Evolutionary conservation across 2,329 filamentous ascomycete genomes (phyloP).

Genomic region (Mycocentrospora acerina): DNA sequence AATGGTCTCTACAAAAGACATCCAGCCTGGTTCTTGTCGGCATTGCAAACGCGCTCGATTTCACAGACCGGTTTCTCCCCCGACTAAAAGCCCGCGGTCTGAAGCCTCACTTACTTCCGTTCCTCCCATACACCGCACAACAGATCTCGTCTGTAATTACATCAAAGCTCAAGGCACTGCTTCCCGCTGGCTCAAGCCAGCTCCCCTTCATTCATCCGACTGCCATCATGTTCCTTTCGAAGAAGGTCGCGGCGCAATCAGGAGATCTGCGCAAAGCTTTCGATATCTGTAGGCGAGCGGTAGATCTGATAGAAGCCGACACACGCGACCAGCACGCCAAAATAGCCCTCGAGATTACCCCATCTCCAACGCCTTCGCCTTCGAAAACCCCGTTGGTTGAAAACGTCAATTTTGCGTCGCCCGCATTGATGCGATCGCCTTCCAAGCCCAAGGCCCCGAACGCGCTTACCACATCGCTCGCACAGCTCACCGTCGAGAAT

Average conservation of each 20-base stretch:
- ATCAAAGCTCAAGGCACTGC: constrained; percentile 73
- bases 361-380: constrained; percentile 58
- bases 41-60: constrained; percentile 92
- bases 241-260: constrained; percentile 91
- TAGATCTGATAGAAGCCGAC: constrained; percentile 87
- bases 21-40: constrained; percentile 84
- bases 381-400: constrained; percentile 78
- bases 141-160: constrained; percentile 90
- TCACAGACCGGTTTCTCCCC: constrained; percentile 93
- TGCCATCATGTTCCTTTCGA: constrained; percentile 89
- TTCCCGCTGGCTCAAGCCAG: constrained; percentile 61
- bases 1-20: constrained; percentile 83
- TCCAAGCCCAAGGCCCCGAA: constrained; percentile 38
- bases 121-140: constrained; percentile 84
- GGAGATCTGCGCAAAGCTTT: constrained; percentile 95
- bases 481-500: constrained; percentile 68
- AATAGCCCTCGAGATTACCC: constrained; percentile 51
- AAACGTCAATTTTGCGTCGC: constrained; percentile 71
- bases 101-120: constrained; percentile 85
- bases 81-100: constrained; percentile 90
- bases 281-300: constrained; percentile 84
- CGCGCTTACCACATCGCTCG: constrained; percentile 50
- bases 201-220: constrained; percentile 91
- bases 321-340: constrained; percentile 73
- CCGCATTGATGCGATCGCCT: constrained; percentile 43